Base-by-base conservation (phyloP, 2,329 filamentous ascomycete species). In the Epichloe coenophiala region DNA sequence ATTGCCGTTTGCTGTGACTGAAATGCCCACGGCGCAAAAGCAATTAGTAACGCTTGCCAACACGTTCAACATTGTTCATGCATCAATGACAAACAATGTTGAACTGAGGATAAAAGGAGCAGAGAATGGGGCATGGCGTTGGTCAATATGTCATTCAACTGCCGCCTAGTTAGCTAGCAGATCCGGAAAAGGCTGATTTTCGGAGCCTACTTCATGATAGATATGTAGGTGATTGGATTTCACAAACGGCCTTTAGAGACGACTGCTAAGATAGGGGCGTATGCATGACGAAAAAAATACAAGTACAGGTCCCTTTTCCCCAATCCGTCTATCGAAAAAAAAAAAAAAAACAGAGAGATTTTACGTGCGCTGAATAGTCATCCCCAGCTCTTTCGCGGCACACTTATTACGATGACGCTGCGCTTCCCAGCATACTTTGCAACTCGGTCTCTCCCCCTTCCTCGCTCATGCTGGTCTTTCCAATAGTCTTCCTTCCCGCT, bases 241-340 rank as follows among this genome's bases (percentile, higher is more conserved):
- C 27, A 40, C 36, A 19, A 33, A n/a, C 12, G 12, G 17, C 48
- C 60, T 62, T 64, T 59, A 62, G 59, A 58, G 57, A 60, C 57
- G 57, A 54, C 47, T 58, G 55, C 52, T 57, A 53, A 54, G 59
- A 57, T 48, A 55, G 57, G 59, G 60, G 59, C 65, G 59, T 63
- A 63, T 66, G 65, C 65, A 66, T 61, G 60, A 60, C 61, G 63
- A 63, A 60, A 61, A 61, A 27, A 61, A 59, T 70, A 70, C 63
- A 67, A 70, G 63, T 70, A 70, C 68, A 68, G 58, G 61, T 61
- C 59, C 64, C 55, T 57, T 60, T 62, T 55, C 58, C 61, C 59
- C 56, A 54, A 59, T 56, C 63, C 60, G 59, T 68, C 65, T 67
- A 68, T 67, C 58, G 62, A 58, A 54, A 59, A 23, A 55, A 58